Base-by-base conservation (phyloP, 176 grass and related monocot species). In the Carex littledalei region DNA sequence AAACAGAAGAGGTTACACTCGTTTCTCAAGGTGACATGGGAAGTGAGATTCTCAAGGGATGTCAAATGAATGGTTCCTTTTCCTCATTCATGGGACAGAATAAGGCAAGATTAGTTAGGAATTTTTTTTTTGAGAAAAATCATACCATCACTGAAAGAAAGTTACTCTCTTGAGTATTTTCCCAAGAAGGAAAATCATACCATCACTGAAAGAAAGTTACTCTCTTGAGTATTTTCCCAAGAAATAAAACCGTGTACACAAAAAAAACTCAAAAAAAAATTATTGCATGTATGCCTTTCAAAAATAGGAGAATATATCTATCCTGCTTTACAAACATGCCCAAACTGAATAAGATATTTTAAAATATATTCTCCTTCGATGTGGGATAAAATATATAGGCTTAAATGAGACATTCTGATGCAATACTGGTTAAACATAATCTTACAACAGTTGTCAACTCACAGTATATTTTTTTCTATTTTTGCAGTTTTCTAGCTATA, bases 401-500 rank as follows among this genome's bases (percentile, higher is more conserved):
- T 8, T 11, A 34, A 68, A 34, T 68, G 14, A 18, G 35, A 67
- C 59, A 9, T 81, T 53, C 41, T 20, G 16, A 55, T 14, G 69
- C 43, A 72, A 76, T 29, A 39, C 67, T 76, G 4, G 63, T 83
- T 60, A 47, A 78, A 84, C 72, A 3, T 31, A 52, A 58, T 63
- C 10, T 32, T 87, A 67, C 75, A 47, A 6, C 63, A 84, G 24
- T 89, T 76, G 79, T 90, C 21, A 78, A 56, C 22, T 78, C 21
- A 8, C 16, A 43, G 16, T 71, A 3, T 45, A 45, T 20, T 81
- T 41, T 17, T 87, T 78, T 76, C 56, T 84, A 81, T 86, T 91
- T 47, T 87, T 56, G 56, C 86, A 97, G 90, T 90, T 85, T 56
- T 82, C 84, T 78, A 95, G 66, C 10, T 90, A 90, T 79, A 86